phyloP scores from a whole-genome alignment of 345 rosid genomes.

The Sonneratia alba region DNA sequence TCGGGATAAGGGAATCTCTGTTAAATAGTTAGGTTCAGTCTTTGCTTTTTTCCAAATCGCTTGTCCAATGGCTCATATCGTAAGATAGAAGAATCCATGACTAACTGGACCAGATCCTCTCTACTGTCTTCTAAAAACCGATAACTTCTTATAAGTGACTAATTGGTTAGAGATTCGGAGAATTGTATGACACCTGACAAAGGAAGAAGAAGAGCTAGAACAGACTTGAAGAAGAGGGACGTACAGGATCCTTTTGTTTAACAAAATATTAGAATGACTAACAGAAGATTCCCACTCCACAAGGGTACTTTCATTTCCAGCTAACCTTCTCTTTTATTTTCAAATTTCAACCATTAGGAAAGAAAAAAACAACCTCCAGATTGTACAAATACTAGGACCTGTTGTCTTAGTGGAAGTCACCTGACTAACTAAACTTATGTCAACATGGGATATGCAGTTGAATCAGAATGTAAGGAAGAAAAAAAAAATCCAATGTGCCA shows the following conservation, averaged over 20 bases:
- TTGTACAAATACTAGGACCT: no score
- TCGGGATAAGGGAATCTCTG: background rate
- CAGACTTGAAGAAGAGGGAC: background rate
- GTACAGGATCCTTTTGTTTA: background rate
- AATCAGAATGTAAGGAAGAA: no score
- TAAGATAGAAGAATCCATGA: background rate
- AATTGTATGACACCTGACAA: no score
- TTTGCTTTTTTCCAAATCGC: background rate
- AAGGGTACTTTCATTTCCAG: background rate
- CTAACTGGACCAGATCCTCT: background rate
- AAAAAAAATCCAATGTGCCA: no score
- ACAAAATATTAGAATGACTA: background rate
- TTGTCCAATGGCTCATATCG: background rate
- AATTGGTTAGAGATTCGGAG: background rate
- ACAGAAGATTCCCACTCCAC: background rate
- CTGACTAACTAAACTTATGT: no score
- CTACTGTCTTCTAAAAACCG: background rate
- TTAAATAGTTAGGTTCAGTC: background rate
- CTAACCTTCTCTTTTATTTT: no score
- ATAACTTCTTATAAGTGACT: background rate
- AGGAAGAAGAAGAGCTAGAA: no score
- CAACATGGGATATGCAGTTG: no score
- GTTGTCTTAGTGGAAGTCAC: no score
- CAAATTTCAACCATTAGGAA: no score
- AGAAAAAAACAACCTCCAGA: no score